Percentiles rank a stretch among this genome's conserved stretches.
These are phyloP conservation scores for Annona squamosa DNA, from an alignment of 164 flowering plant species.

Conservation along the genomic window DNA sequence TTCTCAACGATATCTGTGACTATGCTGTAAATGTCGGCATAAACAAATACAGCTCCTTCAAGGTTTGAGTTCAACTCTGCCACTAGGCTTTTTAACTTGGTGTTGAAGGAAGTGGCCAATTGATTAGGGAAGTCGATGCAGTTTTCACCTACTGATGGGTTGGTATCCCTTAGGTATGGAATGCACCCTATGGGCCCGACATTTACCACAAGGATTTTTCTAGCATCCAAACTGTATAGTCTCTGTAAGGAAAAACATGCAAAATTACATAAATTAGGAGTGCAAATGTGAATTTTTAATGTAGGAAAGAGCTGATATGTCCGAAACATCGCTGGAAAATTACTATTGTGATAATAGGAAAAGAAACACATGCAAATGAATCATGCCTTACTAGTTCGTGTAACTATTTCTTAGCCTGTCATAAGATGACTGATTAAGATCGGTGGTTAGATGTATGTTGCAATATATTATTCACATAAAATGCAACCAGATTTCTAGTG, in stretches of 20 bases:
- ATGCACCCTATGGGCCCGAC: slow-evolving; percentile 82
- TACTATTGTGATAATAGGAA: too few species aligned
- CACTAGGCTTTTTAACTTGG: slow-evolving; percentile 34
- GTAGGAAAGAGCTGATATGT: too few species aligned
- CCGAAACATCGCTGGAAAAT: too few species aligned
- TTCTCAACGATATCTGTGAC: slow-evolving; percentile 42
- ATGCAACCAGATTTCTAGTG: too few species aligned
- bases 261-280: not conserved
- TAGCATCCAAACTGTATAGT: slow-evolving; percentile 53
- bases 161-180: slow-evolving; percentile 49
- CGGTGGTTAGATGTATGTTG: too few species aligned
- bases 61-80: slow-evolving; percentile 32
- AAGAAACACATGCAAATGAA: too few species aligned
- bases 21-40: slow-evolving; percentile 49
- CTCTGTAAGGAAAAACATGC: slow-evolving; percentile 31
- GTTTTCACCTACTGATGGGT: slow-evolving; percentile 33
- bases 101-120: slow-evolving; percentile 44
- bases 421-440: too few species aligned
- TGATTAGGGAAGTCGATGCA: slow-evolving; percentile 47
- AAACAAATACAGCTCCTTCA: slow-evolving; percentile 35
- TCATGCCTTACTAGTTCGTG: too few species aligned
- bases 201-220: slow-evolving; percentile 49
- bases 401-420: too few species aligned
- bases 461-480: too few species aligned
- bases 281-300: too few species aligned